A percentile compares a stretch with the other conserved stretches of the same genome.
phyloP scores from a whole-genome alignment of 2,329 filamentous ascomycete genomes.

The Albifimbria verrucaria region DNA sequence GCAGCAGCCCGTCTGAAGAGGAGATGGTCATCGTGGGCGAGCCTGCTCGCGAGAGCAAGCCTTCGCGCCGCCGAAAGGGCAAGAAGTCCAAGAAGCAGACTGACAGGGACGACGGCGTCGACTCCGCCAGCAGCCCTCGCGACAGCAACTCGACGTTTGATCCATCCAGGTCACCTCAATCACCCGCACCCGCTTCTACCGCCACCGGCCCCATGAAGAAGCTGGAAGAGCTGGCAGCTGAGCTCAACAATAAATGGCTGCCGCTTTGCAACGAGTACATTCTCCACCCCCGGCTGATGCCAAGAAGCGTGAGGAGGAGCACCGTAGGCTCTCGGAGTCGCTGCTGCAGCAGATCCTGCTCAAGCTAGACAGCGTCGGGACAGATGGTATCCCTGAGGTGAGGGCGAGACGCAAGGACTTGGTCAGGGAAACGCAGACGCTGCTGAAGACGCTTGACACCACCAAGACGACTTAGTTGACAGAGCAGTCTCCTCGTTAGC shows the following conservation, averaged over 20 bases:
- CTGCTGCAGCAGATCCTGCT: slow-evolving; percentile 72
- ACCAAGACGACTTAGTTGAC: slow-evolving; percentile 22
- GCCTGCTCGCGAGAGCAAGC: slow-evolving; percentile 26
- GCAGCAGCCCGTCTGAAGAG: slow-evolving; percentile 37
- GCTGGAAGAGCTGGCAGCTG: slow-evolving; percentile 61
- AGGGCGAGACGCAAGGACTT: slow-evolving; percentile 66
- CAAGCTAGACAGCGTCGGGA: slow-evolving; percentile 74
- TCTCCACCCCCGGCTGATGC: slow-evolving; percentile 59
- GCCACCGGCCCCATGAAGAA: slow-evolving; percentile 47
- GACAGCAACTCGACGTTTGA: slow-evolving; percentile 41
- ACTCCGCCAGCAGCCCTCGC: slow-evolving; percentile 40
- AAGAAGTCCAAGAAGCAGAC: slow-evolving; percentile 42
- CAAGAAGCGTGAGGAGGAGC: slow-evolving; percentile 69
- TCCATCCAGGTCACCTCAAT: slow-evolving; percentile 17
- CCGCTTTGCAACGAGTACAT: slow-evolving; percentile 63
- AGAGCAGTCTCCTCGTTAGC: neutral
- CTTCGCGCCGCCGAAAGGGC: slow-evolving; percentile 33
- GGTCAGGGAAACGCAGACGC: slow-evolving; percentile 66
- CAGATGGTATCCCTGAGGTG: slow-evolving; percentile 64
- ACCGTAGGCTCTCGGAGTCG: slow-evolving; percentile 72
- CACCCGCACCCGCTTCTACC: slow-evolving; percentile 25
- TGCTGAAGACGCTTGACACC: slow-evolving; percentile 63
- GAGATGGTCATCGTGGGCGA: slow-evolving; percentile 47
- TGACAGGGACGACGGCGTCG: slow-evolving; percentile 22
- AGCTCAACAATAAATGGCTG: slow-evolving; percentile 63